phyloP scores from a whole-genome alignment of 495 filamentous ascomycete genomes.

The Parachaetomium inaequale region DNA sequence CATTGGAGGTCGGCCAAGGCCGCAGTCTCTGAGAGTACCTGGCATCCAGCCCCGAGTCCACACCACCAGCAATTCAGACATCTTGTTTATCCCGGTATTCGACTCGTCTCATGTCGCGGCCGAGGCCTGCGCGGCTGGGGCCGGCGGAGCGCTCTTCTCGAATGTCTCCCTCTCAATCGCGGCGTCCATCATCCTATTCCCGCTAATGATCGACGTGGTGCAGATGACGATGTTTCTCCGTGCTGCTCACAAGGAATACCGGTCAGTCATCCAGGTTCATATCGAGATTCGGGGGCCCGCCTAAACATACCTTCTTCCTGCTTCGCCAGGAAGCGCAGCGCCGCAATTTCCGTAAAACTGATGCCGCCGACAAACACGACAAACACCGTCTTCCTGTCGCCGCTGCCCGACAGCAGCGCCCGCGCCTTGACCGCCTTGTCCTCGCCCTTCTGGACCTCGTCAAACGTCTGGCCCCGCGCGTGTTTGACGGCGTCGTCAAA shows the following conservation, averaged over 20 bases:
- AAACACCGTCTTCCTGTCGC: slow-evolving; percentile 76
- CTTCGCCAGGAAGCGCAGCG: slow-evolving; percentile 82
- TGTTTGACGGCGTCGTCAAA: slow-evolving; percentile 88
- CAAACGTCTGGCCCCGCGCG: slow-evolving; percentile 81
- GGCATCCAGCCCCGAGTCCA: not conserved
- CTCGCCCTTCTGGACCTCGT: slow-evolving; percentile 87
- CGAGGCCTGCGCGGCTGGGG: too few relatives aligned
- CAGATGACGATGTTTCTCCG: slow-evolving; percentile 83
- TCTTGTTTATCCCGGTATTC: not conserved
- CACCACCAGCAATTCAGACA: not conserved
- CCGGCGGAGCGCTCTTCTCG: slow-evolving; percentile 39
- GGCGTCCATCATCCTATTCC: slow-evolving; percentile 82
- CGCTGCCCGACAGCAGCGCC: slow-evolving; percentile 70
- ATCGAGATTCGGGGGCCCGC: not conserved
- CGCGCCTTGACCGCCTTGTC: slow-evolving; percentile 90
- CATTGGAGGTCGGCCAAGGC: not conserved
- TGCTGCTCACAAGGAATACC: slow-evolving; percentile 31
- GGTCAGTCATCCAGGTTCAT: not conserved
- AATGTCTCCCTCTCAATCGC: slow-evolving; percentile 74
- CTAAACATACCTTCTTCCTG: slow-evolving; percentile 67
- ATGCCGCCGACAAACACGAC: slow-evolving; percentile 95
- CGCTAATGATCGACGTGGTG: slow-evolving; percentile 87
- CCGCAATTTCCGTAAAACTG: slow-evolving; percentile 93
- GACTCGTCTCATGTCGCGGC: not conserved
- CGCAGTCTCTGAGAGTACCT: not conserved